These are phyloP conservation scores for Alternaria dauci DNA, from an alignment of 2,329 filamentous ascomycete species.

Conservation along the genomic window DNA sequence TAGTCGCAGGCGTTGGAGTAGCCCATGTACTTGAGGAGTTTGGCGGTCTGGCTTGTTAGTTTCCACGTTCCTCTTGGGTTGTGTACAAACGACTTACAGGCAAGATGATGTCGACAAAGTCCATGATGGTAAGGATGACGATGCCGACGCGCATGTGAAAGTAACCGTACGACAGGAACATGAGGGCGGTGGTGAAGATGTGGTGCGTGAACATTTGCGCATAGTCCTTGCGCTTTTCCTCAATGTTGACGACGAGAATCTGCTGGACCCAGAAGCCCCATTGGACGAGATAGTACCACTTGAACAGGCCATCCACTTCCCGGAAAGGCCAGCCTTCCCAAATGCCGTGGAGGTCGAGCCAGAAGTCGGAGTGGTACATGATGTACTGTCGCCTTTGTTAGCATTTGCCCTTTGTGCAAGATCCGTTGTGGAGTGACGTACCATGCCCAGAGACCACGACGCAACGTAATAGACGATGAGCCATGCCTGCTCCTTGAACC, in stretches of 20 bases:
- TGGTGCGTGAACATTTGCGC: conserved; percentile 97
- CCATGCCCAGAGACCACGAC: conserved; percentile 86
- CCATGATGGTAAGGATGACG: conserved; percentile 90
- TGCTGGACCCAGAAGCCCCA: conserved; percentile 95
- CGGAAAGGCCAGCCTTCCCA: conserved; percentile 88
- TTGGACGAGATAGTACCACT: conserved; percentile 89
- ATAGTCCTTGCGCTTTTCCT: conserved; percentile 93
- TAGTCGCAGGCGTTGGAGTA: conserved; percentile 79
- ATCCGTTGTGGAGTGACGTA: conserved; percentile 53
- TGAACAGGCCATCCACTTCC: conserved; percentile 76
- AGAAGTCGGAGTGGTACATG: conserved; percentile 79
- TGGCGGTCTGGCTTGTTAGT: conserved; percentile 72
- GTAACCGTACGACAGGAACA: conserved; percentile 85
- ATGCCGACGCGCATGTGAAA: conserved; percentile 88
- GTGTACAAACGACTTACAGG: conserved; percentile 63
- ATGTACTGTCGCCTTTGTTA: conserved; percentile 69
- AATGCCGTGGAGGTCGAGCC: conserved; percentile 76
- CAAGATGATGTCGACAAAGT: conserved; percentile 87
- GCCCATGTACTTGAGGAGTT: conserved; percentile 87
- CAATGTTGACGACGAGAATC: conserved; percentile 91
- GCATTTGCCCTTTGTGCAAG: neutral
- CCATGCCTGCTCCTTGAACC: conserved; percentile 96
- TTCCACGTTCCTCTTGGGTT: neutral
- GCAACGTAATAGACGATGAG: conserved; percentile 81
- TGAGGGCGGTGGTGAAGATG: conserved; percentile 83